phyloP scores from a whole-genome alignment of 2,329 filamentous ascomycete species.

The Thelonectria blattea region DNA sequence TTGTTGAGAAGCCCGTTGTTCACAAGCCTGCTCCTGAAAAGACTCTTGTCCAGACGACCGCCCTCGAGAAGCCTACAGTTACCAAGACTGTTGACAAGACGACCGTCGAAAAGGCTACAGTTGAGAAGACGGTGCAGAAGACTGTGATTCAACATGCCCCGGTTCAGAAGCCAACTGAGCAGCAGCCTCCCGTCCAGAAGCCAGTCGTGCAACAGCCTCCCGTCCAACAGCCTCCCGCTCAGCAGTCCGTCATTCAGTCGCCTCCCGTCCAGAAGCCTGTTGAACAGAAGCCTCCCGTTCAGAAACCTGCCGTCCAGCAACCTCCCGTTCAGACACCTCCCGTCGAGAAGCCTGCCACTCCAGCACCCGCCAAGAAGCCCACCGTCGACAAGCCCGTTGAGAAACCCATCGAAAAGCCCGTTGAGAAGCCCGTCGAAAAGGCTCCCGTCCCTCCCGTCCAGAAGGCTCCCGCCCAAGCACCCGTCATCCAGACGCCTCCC shows the following conservation, averaged over 20 bases:
- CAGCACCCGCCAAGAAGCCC: slow-evolving; percentile 4
- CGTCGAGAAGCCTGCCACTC: slow-evolving; percentile 7
- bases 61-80: neutral
- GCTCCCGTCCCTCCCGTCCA: neutral
- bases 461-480: neutral
- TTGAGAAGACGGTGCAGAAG: neutral
- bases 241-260: no score
- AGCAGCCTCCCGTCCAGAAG: neutral
- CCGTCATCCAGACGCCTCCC: no score
- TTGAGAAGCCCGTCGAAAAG: neutral
- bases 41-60: neutral
- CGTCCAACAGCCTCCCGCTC: no score
- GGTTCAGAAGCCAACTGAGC: no score
- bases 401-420: neutral
- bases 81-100: slow-evolving; percentile 6
- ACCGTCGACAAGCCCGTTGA: neutral
- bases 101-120: neutral
- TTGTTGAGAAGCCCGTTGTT: neutral
- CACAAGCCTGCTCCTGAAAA: neutral
- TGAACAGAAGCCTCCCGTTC: no score
- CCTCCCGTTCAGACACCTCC: no score
- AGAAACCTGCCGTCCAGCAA: no score
- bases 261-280: no score
- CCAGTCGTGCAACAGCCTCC: no score
- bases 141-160: neutral